These are phyloP conservation scores for Royoungia palumana DNA, from an alignment of 768 basidiomycete species.

Conservation along the genomic window DNA sequence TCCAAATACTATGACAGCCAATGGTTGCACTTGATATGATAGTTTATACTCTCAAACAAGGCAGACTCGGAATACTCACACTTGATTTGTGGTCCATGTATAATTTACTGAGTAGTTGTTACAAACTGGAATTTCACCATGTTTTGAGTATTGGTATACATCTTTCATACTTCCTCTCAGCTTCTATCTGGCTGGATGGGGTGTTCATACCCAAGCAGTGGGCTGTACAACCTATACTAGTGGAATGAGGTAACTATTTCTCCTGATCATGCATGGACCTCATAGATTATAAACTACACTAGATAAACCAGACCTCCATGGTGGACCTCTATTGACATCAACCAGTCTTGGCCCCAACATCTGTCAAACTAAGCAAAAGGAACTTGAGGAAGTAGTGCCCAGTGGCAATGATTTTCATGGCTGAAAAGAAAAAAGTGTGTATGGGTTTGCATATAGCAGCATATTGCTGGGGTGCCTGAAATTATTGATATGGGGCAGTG, in stretches of 20 bases:
- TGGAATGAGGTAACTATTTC: slow-evolving; percentile 8
- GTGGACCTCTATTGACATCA: slow-evolving; percentile 13
- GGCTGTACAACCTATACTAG: no score
- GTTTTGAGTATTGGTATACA: not conserved
- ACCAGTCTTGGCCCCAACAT: no score
- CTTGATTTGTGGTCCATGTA: slow-evolving; percentile 26
- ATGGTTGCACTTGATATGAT: slow-evolving; percentile 24
- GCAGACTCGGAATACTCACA: slow-evolving; percentile 1
- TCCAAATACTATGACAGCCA: slow-evolving; percentile 15
- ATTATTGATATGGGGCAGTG: no score
- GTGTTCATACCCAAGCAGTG: slow-evolving; percentile 15
- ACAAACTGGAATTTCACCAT: slow-evolving; percentile 11
- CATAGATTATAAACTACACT: not conserved
- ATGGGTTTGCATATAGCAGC: no score
- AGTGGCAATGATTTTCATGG: no score
- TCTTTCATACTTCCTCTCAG: slow-evolving; percentile 12
- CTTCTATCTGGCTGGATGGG: slow-evolving; percentile 14
- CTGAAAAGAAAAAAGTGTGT: no score
- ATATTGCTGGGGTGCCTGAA: no score
- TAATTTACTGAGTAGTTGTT: slow-evolving; percentile 28
- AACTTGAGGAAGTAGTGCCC: no score
- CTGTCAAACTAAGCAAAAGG: no score
- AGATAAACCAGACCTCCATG: slow-evolving; percentile 17
- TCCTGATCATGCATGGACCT: not conserved
- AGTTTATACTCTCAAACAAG: not conserved